Base-by-base conservation (phyloP, 768 basidiomycete species). In the Coprinopsis sp. region DNA sequence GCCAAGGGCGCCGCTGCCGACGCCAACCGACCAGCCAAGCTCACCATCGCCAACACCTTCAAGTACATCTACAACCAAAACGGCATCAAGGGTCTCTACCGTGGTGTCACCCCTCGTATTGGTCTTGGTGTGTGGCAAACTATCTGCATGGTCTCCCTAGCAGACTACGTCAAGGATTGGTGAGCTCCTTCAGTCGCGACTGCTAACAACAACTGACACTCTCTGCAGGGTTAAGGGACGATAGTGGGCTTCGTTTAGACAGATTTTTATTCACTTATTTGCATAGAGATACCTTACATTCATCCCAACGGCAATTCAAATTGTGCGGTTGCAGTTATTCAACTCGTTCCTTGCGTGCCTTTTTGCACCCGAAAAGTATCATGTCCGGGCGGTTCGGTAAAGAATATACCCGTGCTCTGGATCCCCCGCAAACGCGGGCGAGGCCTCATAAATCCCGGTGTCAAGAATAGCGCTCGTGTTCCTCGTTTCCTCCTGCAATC, bases 101-200 rank as follows among this genome's bases (percentile, higher is more conserved):
- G 96, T 39, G 96, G 96, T 57, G 95, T 99, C 18, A 91, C 93
- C 0, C 96, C 96, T 49, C 90, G 96, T 49, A 91, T 99, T 58
- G 96, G 82, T 52, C 81, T 99, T 50, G 93, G 95, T 50, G 79
- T 95, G 62, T 96, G 92, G 92, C 92, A 96, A 69, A 96, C 92
- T 6, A 76, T 97, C 55, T 99, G 96, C 76, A 99, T 99, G 95
- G 95, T 98, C 55, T 93, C 91, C 18, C 86, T 97, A 53, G 93
- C 94, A 16, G 94, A 97, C 69, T 93, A 93, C 61, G 93, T 97
- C 53, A 95, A 93, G 65, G 75, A 70, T 47, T 92, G 90, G 87
- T 86, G 37, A n/a, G 11, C 10, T 24, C 47, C 45, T 38, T 42
- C 30, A 30, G 34, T 25, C 24, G 7, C 34, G 16, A 19, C 14